A percentile compares a stretch with the other conserved stretches of the same genome.
Evolutionary conservation across 2,329 filamentous ascomycete genomes (phyloP).

Genomic region (Fusarium foetens): DNA sequence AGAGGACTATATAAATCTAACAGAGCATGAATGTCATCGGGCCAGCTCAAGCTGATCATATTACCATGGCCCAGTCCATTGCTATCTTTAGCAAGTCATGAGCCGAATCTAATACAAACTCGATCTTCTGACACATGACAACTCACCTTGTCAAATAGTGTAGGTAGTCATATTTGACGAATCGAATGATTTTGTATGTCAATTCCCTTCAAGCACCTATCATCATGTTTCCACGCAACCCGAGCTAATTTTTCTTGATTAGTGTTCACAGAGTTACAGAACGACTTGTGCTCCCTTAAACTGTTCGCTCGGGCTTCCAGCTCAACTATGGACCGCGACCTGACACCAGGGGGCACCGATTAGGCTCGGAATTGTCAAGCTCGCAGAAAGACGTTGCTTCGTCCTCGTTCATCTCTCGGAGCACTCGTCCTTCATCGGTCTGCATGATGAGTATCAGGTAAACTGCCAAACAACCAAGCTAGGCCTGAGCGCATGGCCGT

Average conservation of each 20-base stretch:
- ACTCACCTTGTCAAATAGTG: not conserved
- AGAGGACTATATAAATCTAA: not conserved
- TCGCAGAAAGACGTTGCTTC: slow-evolving; percentile 7
- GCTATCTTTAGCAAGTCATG: not conserved
- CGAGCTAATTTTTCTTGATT: not conserved
- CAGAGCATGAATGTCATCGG: not conserved
- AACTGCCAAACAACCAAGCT: not conserved
- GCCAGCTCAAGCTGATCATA: not conserved
- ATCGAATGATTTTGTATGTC: not conserved
- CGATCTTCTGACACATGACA: not conserved
- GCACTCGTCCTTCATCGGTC: slow-evolving; percentile 1
- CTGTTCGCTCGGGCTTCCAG: slow-evolving; percentile 1
- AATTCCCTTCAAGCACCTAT: not conserved
- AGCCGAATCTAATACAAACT: not conserved
- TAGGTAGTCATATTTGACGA: not conserved
- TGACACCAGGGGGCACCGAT: slow-evolving; percentile 9
- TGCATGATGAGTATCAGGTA: slow-evolving; percentile 7
- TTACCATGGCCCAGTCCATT: not conserved
- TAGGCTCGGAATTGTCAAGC: not conserved
- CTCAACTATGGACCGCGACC: slow-evolving; percentile 6
- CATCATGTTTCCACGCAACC: not conserved
- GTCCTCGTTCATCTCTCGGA: slow-evolving; percentile 5
- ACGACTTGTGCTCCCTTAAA: not conserved
- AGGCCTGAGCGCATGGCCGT: slow-evolving; percentile 11
- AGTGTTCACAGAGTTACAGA: not conserved